phyloP scores from a whole-genome alignment of 441 rosid species.

The Erysimum pusillum region DNA sequence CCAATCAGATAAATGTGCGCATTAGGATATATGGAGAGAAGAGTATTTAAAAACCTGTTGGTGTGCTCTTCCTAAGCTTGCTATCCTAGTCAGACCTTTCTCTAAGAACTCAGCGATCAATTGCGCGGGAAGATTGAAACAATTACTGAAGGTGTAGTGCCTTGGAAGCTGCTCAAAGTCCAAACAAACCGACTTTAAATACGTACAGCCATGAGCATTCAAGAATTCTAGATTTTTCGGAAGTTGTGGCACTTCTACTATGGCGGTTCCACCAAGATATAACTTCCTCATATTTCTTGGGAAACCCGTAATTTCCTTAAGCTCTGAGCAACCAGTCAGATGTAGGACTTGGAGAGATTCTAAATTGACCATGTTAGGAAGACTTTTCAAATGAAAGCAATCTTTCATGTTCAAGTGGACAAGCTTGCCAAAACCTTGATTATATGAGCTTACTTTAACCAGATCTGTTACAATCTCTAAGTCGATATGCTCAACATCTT shows the following conservation, averaged over 20 bases:
- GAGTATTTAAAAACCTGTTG: not conserved
- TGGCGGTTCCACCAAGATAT: conserved; percentile 11
- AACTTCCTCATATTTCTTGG: conserved; percentile 28
- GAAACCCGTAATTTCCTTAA: conserved; percentile 23
- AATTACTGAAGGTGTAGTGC: conserved; percentile 30
- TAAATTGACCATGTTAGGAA: conserved; percentile 28
- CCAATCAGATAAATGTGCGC: not conserved
- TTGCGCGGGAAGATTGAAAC: not conserved
- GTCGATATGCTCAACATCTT: conserved; percentile 4
- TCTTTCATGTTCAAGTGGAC: conserved; percentile 22
- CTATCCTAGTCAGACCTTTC: not conserved
- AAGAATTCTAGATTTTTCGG: conserved; percentile 26
- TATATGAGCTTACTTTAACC: conserved; percentile 2
- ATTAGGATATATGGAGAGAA: not conserved
- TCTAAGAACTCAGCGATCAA: not conserved
- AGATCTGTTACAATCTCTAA: conserved; percentile 11
- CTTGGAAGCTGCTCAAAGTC: conserved; percentile 19
- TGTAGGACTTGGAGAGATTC: conserved; percentile 31
- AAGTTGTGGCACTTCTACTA: conserved; percentile 30
- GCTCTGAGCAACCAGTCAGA: conserved; percentile 26
- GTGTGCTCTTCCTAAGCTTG: not conserved
- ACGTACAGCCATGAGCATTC: conserved; percentile 31
- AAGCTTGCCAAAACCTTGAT: conserved; percentile 20
- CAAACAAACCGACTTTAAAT: conserved; percentile 4
- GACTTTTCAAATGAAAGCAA: conserved; percentile 21